Evolutionary conservation across 768 basidiomycete species (phyloP).

Genomic region (Lentinus brumalis): DNA sequence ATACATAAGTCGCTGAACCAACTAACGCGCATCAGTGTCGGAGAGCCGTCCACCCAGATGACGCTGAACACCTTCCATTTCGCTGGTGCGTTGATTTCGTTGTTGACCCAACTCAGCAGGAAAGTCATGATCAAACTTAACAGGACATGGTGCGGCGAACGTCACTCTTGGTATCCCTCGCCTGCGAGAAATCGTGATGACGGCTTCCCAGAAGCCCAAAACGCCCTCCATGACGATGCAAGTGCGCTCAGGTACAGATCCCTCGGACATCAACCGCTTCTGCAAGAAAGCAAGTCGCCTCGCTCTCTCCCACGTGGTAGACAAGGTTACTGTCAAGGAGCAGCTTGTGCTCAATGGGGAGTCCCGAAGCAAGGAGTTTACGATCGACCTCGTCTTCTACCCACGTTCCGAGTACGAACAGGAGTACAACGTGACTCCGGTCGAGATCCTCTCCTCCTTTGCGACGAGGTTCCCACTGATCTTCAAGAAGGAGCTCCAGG

Average conservation of each 20-base stretch:
- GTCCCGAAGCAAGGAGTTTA: constrained; percentile 77
- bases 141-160: constrained; percentile 98
- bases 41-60: constrained; percentile 99
- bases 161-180: constrained; percentile 99
- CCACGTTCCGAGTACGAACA: constrained; percentile 79
- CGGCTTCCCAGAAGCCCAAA: constrained; percentile 92
- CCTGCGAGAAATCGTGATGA: constrained; percentile 98
- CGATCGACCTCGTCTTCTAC: constrained; percentile 81
- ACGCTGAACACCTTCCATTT: constrained; percentile 99
- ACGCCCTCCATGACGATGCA: constrained; percentile 96
- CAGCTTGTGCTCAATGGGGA: constrained; percentile 64
- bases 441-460: constrained; percentile 75
- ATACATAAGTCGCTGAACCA: not conserved
- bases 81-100: constrained; percentile 61
- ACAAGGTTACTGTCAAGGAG: constrained; percentile 82
- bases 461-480: constrained; percentile 73
- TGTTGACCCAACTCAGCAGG: constrained; percentile 1
- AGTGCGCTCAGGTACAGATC: constrained; percentile 53
- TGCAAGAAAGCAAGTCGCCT: constrained; percentile 88
- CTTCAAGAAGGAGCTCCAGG: constrained; percentile 83
- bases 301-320: constrained; percentile 85
- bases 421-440: constrained; percentile 77
- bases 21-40: constrained; percentile 60
- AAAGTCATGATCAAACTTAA: constrained; percentile 1
- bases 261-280: constrained; percentile 68